phyloP scores from a whole-genome alignment of 1,284 basidiomycete species.

The Gymnopus androsaceus region DNA sequence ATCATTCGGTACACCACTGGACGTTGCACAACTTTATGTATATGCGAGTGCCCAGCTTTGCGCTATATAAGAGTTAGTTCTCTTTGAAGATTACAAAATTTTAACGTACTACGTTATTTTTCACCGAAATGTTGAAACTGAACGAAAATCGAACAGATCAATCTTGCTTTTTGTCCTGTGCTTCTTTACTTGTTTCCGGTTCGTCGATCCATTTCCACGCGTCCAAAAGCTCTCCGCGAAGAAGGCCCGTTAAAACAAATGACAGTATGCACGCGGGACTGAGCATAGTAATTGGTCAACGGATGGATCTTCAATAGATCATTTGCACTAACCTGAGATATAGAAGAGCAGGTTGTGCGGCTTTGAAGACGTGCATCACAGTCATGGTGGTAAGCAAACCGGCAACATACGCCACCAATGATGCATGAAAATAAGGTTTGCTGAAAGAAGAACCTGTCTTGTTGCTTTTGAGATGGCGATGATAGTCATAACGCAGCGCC shows the following conservation, averaged over 20 bases:
- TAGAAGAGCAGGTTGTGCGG: constrained; percentile 90
- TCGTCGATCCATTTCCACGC: constrained; percentile 69
- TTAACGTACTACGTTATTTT: too few species aligned
- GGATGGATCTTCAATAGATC: constrained; percentile 10
- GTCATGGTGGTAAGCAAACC: constrained; percentile 82
- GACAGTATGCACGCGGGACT: constrained; percentile 73
- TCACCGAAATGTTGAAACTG: too few species aligned
- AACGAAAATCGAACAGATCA: neutral
- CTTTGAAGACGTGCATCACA: constrained; percentile 83
- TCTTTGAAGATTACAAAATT: too few species aligned
- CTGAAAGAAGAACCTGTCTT: constrained; percentile 39
- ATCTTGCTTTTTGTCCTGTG: constrained; percentile 21
- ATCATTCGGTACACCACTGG: too few species aligned
- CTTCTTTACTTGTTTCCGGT: constrained; percentile 26
- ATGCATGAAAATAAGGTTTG: constrained; percentile 81
- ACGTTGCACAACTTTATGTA: too few species aligned
- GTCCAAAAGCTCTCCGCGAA: constrained; percentile 58
- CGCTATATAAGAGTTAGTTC: too few species aligned
- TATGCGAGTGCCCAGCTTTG: too few species aligned
- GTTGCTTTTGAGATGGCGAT: constrained; percentile 38
- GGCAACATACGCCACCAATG: constrained; percentile 74
- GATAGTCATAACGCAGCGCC: constrained; percentile 85
- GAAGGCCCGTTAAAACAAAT: constrained; percentile 53
- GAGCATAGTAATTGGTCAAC: constrained; percentile 6
- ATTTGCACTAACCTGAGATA: constrained; percentile 74